Percentiles rank a stretch among this genome's conserved stretches.
Evolutionary conservation across 1,284 basidiomycete genomes (phyloP).

Genomic region (Naganishia sp.): DNA sequence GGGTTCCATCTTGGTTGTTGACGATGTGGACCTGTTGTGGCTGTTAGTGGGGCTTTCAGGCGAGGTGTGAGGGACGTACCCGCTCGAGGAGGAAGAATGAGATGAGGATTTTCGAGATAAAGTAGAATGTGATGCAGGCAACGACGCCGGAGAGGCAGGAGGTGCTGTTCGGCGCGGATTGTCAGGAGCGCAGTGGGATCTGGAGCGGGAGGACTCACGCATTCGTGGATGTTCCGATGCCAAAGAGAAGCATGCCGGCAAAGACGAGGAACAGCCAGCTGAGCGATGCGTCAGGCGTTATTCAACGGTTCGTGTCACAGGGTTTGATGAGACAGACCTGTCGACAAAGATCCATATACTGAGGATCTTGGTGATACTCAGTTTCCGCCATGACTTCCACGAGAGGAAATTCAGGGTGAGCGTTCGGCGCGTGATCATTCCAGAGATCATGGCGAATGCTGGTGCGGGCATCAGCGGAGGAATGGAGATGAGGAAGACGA

Average conservation of each 20-base stretch:
- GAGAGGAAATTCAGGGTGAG: constrained; percentile 14
- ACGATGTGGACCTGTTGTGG: constrained; percentile 15
- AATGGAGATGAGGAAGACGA: background rate
- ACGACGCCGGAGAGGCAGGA: constrained; percentile 12
- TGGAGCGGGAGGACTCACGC: background rate
- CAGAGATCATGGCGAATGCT: constrained; percentile 22
- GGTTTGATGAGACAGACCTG: background rate
- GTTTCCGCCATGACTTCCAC: constrained; percentile 11
- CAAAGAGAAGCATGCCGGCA: constrained; percentile 15
- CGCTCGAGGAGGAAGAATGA: constrained; percentile 23
- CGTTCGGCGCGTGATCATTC: constrained; percentile 25
- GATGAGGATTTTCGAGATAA: constrained; percentile 21
- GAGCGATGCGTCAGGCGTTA: no score
- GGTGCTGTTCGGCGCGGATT: background rate
- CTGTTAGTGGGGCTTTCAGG: background rate
- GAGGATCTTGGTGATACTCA: constrained; percentile 19
- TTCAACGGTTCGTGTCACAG: no score
- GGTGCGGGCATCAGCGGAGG: background rate
- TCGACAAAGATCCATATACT: constrained; percentile 25
- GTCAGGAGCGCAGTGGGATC: background rate
- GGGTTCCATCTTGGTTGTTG: constrained; percentile 10
- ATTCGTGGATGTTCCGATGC: constrained; percentile 23
- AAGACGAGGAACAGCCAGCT: constrained; percentile 23
- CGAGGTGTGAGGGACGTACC: background rate
- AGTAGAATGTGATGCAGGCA: constrained; percentile 25